Evolutionary conservation across 2,329 filamentous ascomycete genomes (phyloP), one percentile per base, ranked within the genome.

Genomic region (Penicillium sclerotigenum): DNA sequence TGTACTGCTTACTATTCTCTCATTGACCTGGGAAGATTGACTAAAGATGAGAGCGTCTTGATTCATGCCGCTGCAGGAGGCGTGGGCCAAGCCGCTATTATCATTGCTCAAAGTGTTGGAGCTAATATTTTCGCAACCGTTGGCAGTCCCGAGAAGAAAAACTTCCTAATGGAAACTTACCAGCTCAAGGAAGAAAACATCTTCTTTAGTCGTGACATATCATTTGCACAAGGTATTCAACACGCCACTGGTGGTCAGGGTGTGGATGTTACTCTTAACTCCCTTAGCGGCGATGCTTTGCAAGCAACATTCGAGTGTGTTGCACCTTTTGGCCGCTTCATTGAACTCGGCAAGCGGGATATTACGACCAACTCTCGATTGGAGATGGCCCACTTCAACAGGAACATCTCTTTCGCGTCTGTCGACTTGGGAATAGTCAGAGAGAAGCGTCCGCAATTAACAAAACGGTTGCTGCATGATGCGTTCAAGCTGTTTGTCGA

Each of bases 371-470:
- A 75, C 24, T 74, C 71, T 1, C 63, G 70, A 10, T 68, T 83
- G 5, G 73, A 75, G 3, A 79, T 83, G 78, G 61, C 71, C 0
- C 68, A 72, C 0, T 83, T 84, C 49, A 64, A 72, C 10, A 63
- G 72, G 4, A 79, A 74, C 47, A 65, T 76, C 10, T 75, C 71
- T 0, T 80, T 80, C 52, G 65, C 73, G 4, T 74, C 73, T 0
- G 71, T 81, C 1, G 76, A 80, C 55, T 56, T 81, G 47, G 63
- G 60, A 13, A 52, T 65, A 8, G 61, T 69, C 9, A 52, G 62
- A 18, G 59, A 66, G 47, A 62, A 64, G 42, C 59, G 59, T 10
- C 65, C 66, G 5, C 56, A 69, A 56, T 40, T 68, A 31, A 49
- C 60, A 14, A 47, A 62, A 57, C 56, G 63, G 38, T 31, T 67